Percentiles rank a stretch among this genome's conserved stretches.
These are phyloP conservation scores for Phaffia tasmanica DNA, from an alignment of 768 basidiomycete species.

Conservation along the genomic window DNA sequence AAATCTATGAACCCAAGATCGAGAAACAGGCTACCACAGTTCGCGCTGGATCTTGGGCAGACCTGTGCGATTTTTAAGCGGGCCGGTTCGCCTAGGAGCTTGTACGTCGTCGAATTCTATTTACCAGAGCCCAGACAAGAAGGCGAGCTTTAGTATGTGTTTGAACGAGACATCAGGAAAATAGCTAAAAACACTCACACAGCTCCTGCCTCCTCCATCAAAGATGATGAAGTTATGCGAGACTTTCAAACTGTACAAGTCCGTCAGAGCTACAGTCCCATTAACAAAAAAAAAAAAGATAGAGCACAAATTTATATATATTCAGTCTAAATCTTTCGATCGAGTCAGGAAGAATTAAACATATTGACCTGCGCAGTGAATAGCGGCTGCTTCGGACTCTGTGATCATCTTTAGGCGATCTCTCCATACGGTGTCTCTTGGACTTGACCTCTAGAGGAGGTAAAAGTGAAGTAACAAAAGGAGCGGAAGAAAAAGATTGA, in stretches of 20 bases:
- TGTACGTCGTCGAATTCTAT: slow-evolving; percentile 45
- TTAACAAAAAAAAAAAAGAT: too few relatives aligned
- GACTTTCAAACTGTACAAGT: slow-evolving; percentile 63
- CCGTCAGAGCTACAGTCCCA: slow-evolving; percentile 50
- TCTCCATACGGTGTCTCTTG: too few relatives aligned
- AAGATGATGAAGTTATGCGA: slow-evolving; percentile 85
- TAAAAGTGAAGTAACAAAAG: too few relatives aligned
- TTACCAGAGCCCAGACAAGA: slow-evolving; percentile 13
- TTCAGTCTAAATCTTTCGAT: too few relatives aligned
- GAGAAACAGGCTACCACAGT: slow-evolving; percentile 76
- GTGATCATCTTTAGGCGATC: slow-evolving; percentile 34
- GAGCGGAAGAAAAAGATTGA: too few relatives aligned
- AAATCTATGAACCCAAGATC: slow-evolving; percentile 77
- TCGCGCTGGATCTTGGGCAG: slow-evolving; percentile 74
- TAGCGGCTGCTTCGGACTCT: slow-evolving; percentile 75
- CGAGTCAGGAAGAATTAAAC: too few relatives aligned
- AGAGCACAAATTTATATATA: too few relatives aligned
- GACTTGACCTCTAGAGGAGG: too few relatives aligned
- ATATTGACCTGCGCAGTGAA: slow-evolving; percentile 51
- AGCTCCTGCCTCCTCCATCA: slow-evolving; percentile 77
- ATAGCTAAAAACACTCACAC: slow-evolving; percentile 39
- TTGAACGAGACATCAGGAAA: neutral
- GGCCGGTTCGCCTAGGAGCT: slow-evolving; percentile 65
- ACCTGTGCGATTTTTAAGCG: slow-evolving; percentile 86
- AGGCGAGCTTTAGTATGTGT: slow-evolving; percentile 7